These are phyloP conservation scores for Ascodesmis nigricans DNA, from an alignment of 495 filamentous ascomycete species.

Conservation along the genomic window DNA sequence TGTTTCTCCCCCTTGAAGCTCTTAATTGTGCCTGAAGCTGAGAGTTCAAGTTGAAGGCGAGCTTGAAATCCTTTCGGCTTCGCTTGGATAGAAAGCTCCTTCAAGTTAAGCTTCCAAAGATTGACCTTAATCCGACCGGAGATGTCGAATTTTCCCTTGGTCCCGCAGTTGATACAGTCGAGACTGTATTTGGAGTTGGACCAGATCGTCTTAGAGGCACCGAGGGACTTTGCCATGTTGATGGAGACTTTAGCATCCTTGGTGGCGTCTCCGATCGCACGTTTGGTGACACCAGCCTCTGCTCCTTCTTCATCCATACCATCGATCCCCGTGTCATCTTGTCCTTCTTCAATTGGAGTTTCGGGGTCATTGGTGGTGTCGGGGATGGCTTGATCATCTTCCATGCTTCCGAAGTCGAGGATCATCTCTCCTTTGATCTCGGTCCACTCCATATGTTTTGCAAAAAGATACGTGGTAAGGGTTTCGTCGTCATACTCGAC, in stretches of 20 bases:
- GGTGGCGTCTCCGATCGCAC: not conserved
- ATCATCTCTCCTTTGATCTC: constrained; percentile 23
- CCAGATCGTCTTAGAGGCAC: too few species aligned
- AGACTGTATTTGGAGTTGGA: too few species aligned
- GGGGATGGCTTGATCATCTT: constrained; percentile 1
- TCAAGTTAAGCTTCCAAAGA: constrained; percentile 15
- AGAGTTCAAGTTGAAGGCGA: constrained; percentile 19
- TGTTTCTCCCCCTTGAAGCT: constrained; percentile 10
- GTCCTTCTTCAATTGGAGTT: constrained; percentile 3
- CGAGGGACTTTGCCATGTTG: constrained; percentile 2
- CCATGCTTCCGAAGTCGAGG: constrained; percentile 20
- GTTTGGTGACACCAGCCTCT: not conserved
- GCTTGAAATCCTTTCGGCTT: constrained; percentile 16
- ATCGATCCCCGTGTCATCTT: constrained; percentile 3
- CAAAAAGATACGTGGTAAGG: constrained; percentile 15
- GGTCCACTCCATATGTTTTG: constrained; percentile 15
- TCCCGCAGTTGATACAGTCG: constrained; percentile 21
- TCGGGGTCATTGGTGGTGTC: constrained; percentile 5
- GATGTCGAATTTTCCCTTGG: constrained; percentile 19
- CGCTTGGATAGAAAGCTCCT: constrained; percentile 14
- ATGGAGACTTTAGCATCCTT: constrained; percentile 1
- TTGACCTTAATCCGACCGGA: constrained; percentile 18
- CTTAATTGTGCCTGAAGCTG: not conserved
- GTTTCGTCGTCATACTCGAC: constrained; percentile 13
- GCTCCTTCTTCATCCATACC: not conserved